Conservation (phyloP, 495 filamentous ascomycete genomes). For the Daldinia grandis region DNA sequence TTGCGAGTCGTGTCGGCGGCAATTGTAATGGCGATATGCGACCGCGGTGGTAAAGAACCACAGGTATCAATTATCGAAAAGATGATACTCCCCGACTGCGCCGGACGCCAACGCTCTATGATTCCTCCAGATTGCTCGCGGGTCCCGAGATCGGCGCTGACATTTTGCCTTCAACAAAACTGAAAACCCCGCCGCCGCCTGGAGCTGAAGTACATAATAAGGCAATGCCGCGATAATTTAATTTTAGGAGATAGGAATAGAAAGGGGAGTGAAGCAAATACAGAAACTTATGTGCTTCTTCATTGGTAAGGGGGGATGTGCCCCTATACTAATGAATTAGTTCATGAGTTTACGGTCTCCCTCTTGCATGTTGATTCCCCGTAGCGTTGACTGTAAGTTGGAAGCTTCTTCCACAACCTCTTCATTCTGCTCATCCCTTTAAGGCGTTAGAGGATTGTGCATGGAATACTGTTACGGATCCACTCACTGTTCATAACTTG, state of each 20-base stretch:
- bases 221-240: neutral
- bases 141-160: neutral
- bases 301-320: neutral
- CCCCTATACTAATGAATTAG: neutral
- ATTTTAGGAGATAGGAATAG: neutral
- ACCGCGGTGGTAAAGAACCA: neutral
- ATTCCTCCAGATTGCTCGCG: neutral
- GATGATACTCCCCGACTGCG: neutral
- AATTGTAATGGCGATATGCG: neutral
- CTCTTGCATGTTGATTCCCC: neutral
- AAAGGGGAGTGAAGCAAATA: neutral
- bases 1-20: neutral
- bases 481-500: constrained; percentile 13
- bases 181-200: neutral
- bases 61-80: constrained; percentile 7
- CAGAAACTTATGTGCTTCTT: neutral
- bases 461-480: neutral
- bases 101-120: neutral
- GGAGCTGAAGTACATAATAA: too few species aligned
- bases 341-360: neutral
- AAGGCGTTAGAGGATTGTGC: neutral
- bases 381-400: neutral
- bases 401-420: neutral
- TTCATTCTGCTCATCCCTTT: neutral
- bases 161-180: neutral